A percentile compares a stretch with the other conserved stretches of the same genome.
Conservation (phyloP, 306 rosid genomes). For the Cajanus cajan region DNA sequence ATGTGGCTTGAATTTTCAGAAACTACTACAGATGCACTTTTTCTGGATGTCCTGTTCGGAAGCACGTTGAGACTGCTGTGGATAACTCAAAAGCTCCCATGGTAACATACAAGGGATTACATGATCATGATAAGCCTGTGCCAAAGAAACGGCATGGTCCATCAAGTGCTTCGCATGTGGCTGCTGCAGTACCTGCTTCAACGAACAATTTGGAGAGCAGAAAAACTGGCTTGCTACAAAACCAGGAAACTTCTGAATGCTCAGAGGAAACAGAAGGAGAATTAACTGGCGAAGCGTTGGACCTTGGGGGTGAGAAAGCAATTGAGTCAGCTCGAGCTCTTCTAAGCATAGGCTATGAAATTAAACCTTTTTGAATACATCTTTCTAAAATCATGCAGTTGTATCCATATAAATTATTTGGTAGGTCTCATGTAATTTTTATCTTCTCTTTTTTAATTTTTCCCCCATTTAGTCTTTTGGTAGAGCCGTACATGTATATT, state of each 20-base stretch:
- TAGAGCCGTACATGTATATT: constrained; percentile 50
- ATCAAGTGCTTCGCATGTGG: constrained; percentile 72
- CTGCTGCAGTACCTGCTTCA: constrained; percentile 79
- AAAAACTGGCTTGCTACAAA: constrained; percentile 37
- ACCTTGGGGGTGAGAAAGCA: constrained; percentile 86
- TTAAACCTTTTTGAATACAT: constrained; percentile 68
- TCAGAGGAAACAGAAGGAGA: constrained; percentile 73
- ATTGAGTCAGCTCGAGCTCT: constrained; percentile 88
- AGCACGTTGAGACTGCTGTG: constrained; percentile 71
- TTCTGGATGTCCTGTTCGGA: constrained; percentile 88
- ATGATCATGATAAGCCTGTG: constrained; percentile 88
- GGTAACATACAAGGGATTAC: constrained; percentile 82
- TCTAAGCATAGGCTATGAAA: constrained; percentile 86
- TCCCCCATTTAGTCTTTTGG: constrained; percentile 33
- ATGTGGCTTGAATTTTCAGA: constrained; percentile 41
- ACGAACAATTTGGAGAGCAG: constrained; percentile 50
- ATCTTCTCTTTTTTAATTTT: not conserved
- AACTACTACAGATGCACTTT: constrained; percentile 93
- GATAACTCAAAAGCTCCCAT: constrained; percentile 59
- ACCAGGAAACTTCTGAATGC: constrained; percentile 49
- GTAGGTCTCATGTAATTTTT: constrained; percentile 40
- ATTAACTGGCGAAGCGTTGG: constrained; percentile 76
- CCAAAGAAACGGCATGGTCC: constrained; percentile 87
- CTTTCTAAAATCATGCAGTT: constrained; percentile 28
- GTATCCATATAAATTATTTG: constrained; percentile 41